phyloP scores from a whole-genome alignment of 176 grass and related monocot species.

The Ampelocalamus luodianensis region DNA sequence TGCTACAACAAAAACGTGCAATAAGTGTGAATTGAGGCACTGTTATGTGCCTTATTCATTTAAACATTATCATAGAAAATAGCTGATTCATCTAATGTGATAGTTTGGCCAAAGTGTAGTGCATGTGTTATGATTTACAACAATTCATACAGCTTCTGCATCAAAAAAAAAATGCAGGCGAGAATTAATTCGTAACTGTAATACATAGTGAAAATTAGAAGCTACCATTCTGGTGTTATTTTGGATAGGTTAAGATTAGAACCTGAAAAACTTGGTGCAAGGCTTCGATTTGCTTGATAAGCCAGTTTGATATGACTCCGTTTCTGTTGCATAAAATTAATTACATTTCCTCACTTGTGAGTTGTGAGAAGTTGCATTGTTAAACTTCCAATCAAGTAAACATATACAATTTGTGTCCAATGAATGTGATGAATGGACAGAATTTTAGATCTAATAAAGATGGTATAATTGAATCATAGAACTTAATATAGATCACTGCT shows the following conservation, averaged over 20 bases:
- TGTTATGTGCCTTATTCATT: slow-evolving; percentile 7
- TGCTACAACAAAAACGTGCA: background rate
- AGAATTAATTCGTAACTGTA: slow-evolving; percentile 34
- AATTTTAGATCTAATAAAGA: slow-evolving; percentile 34
- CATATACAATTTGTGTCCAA: slow-evolving; percentile 46
- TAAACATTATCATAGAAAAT: slow-evolving; percentile 19
- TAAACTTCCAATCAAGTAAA: slow-evolving; percentile 58
- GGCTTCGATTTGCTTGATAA: slow-evolving; percentile 99
- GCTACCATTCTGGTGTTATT: slow-evolving; percentile 66
- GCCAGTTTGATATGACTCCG: slow-evolving; percentile 93
- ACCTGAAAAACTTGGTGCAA: slow-evolving; percentile 99
- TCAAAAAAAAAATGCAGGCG: slow-evolving; percentile 5
- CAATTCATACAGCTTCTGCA: slow-evolving; percentile 15
- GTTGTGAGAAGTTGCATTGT: slow-evolving; percentile 60
- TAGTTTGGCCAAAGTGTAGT: background rate
- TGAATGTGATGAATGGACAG: slow-evolving; percentile 36
- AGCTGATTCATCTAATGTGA: background rate
- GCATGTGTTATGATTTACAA: slow-evolving; percentile 24
- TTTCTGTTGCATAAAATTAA: slow-evolving; percentile 99
- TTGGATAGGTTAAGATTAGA: slow-evolving; percentile 79
- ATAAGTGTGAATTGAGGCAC: background rate
- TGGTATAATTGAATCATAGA: background rate
- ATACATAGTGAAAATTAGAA: slow-evolving; percentile 55
- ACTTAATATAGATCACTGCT: background rate
- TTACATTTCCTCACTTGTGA: slow-evolving; percentile 71